Percentiles rank a stretch among this genome's conserved stretches.
Evolutionary conservation across 805 yeast species (phyloP).

Genomic region (Suhomyces sp.): DNA sequence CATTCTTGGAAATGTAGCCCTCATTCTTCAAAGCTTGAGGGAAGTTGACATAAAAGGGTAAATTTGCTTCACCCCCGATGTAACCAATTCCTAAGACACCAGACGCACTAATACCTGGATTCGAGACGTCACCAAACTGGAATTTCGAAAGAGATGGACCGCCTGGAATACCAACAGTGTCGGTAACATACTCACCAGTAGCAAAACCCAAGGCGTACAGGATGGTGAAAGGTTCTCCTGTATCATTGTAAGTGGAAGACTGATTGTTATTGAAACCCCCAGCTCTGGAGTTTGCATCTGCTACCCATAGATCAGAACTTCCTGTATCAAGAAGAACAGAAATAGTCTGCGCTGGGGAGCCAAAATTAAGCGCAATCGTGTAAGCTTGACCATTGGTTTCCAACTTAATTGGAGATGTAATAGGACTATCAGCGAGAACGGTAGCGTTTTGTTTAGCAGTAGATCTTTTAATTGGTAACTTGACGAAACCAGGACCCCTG

Average conservation of each 20-base stretch:
- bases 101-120: background rate
- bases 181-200: slow-evolving; percentile 7
- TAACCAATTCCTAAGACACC: slow-evolving; percentile 9
- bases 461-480: background rate
- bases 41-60: slow-evolving; percentile 5
- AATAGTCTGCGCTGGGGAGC: slow-evolving; percentile 6
- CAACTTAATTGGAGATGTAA: background rate
- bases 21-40: slow-evolving; percentile 9
- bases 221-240: slow-evolving; percentile 2
- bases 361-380: slow-evolving; percentile 5
- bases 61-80: background rate
- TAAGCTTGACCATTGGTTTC: background rate
- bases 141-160: slow-evolving; percentile 7
- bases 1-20: slow-evolving; percentile 8
- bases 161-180: slow-evolving; percentile 4
- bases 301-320: slow-evolving; percentile 10
- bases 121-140: slow-evolving; percentile 9
- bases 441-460: background rate
- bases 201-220: background rate
- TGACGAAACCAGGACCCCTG: background rate
- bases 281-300: background rate
- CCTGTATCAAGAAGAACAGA: slow-evolving; percentile 13
- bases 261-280: background rate
- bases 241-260: slow-evolving; percentile 7
- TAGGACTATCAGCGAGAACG: background rate